Evolutionary conservation across 1,284 basidiomycete genomes (phyloP).

Genomic region (Puccinia novopanici): DNA sequence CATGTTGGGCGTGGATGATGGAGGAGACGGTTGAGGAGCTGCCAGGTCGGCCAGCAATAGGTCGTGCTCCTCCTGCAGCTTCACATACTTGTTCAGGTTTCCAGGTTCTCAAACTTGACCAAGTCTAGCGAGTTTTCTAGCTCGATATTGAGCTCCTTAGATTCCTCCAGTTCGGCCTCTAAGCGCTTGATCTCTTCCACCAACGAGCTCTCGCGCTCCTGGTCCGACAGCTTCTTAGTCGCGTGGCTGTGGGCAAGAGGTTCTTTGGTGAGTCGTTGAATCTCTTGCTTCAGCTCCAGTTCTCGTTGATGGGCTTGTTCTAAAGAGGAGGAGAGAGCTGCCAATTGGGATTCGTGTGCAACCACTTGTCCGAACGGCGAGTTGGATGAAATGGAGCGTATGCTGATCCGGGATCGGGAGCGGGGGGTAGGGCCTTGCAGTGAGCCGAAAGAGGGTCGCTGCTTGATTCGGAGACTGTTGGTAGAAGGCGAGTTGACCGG

Average conservation of each 20-base stretch:
- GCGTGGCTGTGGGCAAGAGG: neutral
- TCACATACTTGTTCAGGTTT: neutral
- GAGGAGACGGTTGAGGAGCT: neutral
- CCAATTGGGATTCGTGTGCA: constrained; percentile 26
- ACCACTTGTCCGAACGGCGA: neutral
- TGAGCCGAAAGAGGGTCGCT: neutral
- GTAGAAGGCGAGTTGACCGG: neutral
- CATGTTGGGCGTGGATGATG: neutral
- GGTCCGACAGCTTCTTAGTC: neutral
- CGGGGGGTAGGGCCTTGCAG: neutral
- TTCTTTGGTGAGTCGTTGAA: neutral
- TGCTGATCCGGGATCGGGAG: neutral
- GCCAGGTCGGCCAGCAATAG: neutral
- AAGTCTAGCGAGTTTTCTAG: constrained; percentile 39
- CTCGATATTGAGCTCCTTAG: constrained; percentile 30
- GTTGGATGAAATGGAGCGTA: neutral
- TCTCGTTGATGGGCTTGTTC: constrained; percentile 29
- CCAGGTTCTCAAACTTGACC: constrained; percentile 32
- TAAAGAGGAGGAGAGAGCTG: neutral
- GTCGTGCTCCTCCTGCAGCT: neutral
- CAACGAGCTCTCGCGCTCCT: constrained; percentile 26
- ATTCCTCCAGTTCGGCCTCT: constrained; percentile 24
- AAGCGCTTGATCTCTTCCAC: constrained; percentile 42
- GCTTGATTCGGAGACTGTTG: neutral
- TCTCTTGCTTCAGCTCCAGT: constrained; percentile 14